phyloP scores from a whole-genome alignment of 1,139 yeast species.

The Geotrichum klebahnii region DNA sequence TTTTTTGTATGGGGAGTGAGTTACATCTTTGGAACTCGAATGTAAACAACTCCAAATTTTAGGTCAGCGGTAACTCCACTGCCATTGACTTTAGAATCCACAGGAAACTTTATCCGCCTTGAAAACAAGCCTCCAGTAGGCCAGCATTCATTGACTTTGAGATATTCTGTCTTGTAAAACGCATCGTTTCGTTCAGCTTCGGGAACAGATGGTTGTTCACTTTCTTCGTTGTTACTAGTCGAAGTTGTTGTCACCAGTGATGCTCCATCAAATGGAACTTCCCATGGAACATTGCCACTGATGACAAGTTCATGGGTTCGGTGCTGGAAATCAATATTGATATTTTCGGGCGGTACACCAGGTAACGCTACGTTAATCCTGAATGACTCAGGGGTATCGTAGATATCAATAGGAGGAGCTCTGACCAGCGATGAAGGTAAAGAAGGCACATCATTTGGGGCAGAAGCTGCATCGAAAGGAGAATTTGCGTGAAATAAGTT shows the following conservation, averaged over 20 bases:
- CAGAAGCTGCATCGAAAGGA: too few species aligned
- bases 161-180: constrained; percentile 7
- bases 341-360: constrained; percentile 12
- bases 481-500: too few species aligned
- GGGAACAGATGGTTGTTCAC: neutral
- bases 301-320: constrained; percentile 9
- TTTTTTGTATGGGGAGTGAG: too few species aligned
- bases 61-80: constrained; percentile 13
- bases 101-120: constrained; percentile 13
- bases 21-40: constrained; percentile 11
- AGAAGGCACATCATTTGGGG: too few species aligned
- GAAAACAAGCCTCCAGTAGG: constrained; percentile 7
- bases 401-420: constrained; percentile 12
- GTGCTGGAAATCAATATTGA: constrained; percentile 10
- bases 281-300: constrained; percentile 10
- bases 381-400: constrained; percentile 13
- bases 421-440: too few species aligned
- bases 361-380: constrained; percentile 14
- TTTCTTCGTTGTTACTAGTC: neutral
- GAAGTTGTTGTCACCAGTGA: too few species aligned
- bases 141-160: constrained; percentile 15
- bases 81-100: constrained; percentile 8
- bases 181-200: constrained; percentile 1
- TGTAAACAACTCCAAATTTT: constrained; percentile 13
- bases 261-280: constrained; percentile 9